Conservation (phyloP, 2,329 filamentous ascomycete genomes). For the Penicillium sp. region DNA sequence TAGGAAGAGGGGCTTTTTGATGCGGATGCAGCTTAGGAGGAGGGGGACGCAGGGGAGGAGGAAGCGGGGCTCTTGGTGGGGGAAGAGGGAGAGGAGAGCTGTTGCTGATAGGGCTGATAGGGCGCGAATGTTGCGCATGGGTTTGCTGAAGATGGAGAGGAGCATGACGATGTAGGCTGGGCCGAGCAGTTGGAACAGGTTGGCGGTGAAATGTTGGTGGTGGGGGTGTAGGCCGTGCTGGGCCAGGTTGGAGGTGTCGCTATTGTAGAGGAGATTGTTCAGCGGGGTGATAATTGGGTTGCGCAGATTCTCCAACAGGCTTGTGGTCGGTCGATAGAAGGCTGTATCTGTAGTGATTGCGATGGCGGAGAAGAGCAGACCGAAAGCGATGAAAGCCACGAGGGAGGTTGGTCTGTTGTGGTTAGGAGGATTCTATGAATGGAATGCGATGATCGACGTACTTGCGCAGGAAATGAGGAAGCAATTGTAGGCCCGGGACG, state of each 20-base stretch:
- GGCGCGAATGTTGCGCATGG: slow-evolving; percentile 42
- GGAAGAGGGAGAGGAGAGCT: slow-evolving; percentile 48
- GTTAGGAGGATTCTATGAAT: slow-evolving; percentile 16
- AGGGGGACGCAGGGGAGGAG: slow-evolving; percentile 54
- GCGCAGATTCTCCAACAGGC: slow-evolving; percentile 45
- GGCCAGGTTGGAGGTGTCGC: slow-evolving; percentile 68
- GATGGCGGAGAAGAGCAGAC: slow-evolving; percentile 66
- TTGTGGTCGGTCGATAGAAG: slow-evolving; percentile 63
- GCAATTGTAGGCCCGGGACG: slow-evolving; percentile 77
- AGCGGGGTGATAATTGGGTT: slow-evolving; percentile 72
- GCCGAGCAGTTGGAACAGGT: slow-evolving; percentile 71
- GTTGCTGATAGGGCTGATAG: slow-evolving; percentile 48
- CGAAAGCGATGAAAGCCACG: slow-evolving; percentile 65
- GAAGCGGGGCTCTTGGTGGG: slow-evolving; percentile 57
- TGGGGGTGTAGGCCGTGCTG: slow-evolving; percentile 76
- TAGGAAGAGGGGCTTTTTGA: slow-evolving; percentile 47
- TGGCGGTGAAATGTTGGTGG: slow-evolving; percentile 74
- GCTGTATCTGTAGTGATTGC: slow-evolving; percentile 82
- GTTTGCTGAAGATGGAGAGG: slow-evolving; percentile 50
- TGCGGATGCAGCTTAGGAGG: slow-evolving; percentile 50
- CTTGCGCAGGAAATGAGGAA: slow-evolving; percentile 84
- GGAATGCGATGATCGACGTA: slow-evolving; percentile 46
- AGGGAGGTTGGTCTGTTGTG: slow-evolving; percentile 58
- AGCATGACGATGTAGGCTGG: slow-evolving; percentile 62
- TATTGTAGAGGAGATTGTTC: slow-evolving; percentile 78